Conservation (phyloP, 1,284 basidiomycete species). For the Puccinia polysora region DNA sequence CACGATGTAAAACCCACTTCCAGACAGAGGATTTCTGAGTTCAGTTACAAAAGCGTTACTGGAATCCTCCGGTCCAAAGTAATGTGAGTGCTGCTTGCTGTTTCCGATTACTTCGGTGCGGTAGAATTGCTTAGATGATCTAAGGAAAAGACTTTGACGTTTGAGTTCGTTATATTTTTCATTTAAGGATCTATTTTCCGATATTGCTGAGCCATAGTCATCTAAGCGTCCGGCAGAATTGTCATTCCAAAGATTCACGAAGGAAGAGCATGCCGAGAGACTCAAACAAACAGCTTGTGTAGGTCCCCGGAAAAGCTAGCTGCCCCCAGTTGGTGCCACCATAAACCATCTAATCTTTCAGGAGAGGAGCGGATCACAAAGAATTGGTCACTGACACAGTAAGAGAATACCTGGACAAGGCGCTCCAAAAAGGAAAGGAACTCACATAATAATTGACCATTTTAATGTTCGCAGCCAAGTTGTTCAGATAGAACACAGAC, state of each 20-base stretch:
- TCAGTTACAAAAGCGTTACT: slow-evolving; percentile 60
- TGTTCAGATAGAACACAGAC: slow-evolving; percentile 67
- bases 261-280: slow-evolving; percentile 52
- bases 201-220: slow-evolving; percentile 57
- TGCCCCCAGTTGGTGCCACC: slow-evolving; percentile 75
- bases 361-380: background rate
- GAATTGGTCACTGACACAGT: background rate
- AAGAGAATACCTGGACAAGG: background rate
- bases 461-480: slow-evolving; percentile 61
- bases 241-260: background rate
- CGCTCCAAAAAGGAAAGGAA: background rate
- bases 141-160: slow-evolving; percentile 67
- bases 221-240: slow-evolving; percentile 52
- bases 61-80: slow-evolving; percentile 55
- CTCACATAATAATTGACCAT: slow-evolving; percentile 68
- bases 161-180: slow-evolving; percentile 70
- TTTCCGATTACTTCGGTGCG: slow-evolving; percentile 67
- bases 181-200: slow-evolving; percentile 66
- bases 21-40: slow-evolving; percentile 65
- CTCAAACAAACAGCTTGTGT: slow-evolving; percentile 37
- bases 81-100: background rate
- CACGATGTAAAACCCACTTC: slow-evolving; percentile 65
- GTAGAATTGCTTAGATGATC: slow-evolving; percentile 67
- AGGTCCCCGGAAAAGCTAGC: slow-evolving; percentile 62
- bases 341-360: slow-evolving; percentile 33